Conservation (phyloP, 257 asterid genomes). For the Solanum tarijense region DNA sequence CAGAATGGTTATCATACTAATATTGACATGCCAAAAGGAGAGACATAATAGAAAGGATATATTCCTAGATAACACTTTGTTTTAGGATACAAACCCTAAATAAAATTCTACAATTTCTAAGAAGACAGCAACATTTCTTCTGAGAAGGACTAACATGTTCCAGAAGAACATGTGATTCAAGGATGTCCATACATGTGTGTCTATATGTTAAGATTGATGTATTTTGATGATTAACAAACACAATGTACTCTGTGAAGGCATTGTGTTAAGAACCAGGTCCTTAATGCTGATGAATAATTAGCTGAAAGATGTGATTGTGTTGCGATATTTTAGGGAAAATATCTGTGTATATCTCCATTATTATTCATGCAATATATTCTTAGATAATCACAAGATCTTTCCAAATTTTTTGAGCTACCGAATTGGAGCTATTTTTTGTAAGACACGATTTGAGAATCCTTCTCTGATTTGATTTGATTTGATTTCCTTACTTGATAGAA, state of each 20-base stretch:
- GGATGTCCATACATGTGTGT: background rate
- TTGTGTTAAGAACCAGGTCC: background rate
- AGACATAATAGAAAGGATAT: background rate
- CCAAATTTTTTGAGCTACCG: background rate
- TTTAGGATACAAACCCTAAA: background rate
- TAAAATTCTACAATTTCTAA: background rate
- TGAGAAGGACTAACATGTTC: background rate
- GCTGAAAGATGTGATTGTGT: background rate
- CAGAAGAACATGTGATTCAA: background rate
- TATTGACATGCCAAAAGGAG: background rate
- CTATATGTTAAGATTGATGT: background rate
- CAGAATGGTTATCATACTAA: background rate
- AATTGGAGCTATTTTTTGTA: background rate
- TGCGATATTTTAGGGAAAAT: background rate
- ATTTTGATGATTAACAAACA: background rate
- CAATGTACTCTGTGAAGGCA: background rate
- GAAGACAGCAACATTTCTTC: background rate
- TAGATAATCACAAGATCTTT: background rate
- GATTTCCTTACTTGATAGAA: background rate
- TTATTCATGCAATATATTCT: background rate
- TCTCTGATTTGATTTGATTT: background rate
- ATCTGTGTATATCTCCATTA: background rate
- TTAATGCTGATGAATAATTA: background rate
- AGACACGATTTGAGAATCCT: background rate
- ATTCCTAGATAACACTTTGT: background rate